These are phyloP conservation scores for Saccharomyces mikatae DNA, from an alignment of 805 yeast species.

Conservation along the genomic window DNA sequence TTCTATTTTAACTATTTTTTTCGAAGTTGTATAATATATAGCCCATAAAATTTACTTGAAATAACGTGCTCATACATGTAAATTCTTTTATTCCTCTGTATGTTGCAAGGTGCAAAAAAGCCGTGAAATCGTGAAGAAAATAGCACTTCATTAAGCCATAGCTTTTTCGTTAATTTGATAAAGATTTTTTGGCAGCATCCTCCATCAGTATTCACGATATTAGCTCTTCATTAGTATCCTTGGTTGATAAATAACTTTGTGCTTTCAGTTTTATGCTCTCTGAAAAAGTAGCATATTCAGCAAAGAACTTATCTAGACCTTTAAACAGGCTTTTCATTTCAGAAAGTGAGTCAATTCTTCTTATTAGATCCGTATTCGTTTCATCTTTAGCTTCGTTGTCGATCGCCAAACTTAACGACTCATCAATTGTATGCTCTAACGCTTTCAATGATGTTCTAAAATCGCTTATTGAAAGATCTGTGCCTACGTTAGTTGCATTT, in stretches of 20 bases:
- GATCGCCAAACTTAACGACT: constrained; percentile 33
- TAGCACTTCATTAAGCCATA: no score
- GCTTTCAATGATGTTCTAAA: constrained; percentile 36
- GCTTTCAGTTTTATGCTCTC: constrained; percentile 34
- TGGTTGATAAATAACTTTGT: constrained; percentile 28
- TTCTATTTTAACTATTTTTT: background rate
- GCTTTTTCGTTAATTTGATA: no score
- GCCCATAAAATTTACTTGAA: background rate
- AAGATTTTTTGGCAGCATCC: background rate
- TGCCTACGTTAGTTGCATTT: background rate
- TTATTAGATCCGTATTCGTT: constrained; percentile 31
- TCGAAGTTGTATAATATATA: background rate
- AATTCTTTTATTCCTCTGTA: background rate
- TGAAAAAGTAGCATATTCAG: constrained; percentile 43
- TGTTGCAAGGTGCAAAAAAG: background rate
- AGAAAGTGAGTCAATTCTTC: constrained; percentile 41
- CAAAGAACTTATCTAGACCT: constrained; percentile 43
- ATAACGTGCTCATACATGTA: background rate
- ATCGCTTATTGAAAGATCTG: constrained; percentile 25
- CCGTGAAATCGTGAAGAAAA: background rate
- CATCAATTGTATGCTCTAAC: constrained; percentile 39
- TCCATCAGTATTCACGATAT: background rate
- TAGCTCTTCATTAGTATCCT: constrained; percentile 19
- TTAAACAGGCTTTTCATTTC: constrained; percentile 46
- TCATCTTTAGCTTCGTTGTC: constrained; percentile 13